A percentile compares a stretch with the other conserved stretches of the same genome.
These are phyloP conservation scores for Trypanosoma grayi DNA, from an alignment of 208 protist genomes.

Conservation along the genomic window DNA sequence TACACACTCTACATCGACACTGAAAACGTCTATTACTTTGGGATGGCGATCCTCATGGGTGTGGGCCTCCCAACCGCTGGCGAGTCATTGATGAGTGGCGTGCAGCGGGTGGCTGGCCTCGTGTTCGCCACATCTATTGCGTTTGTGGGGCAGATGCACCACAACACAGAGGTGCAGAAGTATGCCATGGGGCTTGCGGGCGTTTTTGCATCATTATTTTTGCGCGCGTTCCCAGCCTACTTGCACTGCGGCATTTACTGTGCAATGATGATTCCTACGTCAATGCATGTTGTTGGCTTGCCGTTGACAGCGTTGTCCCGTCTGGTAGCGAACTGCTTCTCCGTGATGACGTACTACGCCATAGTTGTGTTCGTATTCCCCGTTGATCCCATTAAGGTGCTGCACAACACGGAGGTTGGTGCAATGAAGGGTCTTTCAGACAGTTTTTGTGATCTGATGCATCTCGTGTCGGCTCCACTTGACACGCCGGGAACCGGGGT, in stretches of 20 bases:
- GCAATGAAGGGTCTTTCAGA: slow-evolving; percentile 28
- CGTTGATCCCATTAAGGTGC: slow-evolving; percentile 45
- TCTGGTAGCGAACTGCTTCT: slow-evolving; percentile 48
- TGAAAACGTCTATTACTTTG: slow-evolving; percentile 61
- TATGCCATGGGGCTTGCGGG: slow-evolving; percentile 30
- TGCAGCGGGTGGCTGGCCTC: slow-evolving; percentile 61
- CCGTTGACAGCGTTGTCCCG: slow-evolving; percentile 38
- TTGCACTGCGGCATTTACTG: slow-evolving; percentile 46
- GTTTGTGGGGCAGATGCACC: slow-evolving; percentile 40
- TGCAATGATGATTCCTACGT: slow-evolving; percentile 36
- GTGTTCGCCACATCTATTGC: slow-evolving; percentile 44
- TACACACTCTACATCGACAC: slow-evolving; percentile 43
- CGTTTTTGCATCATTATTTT: slow-evolving; percentile 41
- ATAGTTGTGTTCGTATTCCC: slow-evolving; percentile 74
- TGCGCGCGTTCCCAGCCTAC: slow-evolving; percentile 39
- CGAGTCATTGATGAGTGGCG: slow-evolving; percentile 50
- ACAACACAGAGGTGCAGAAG: slow-evolving; percentile 28
- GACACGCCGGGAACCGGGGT: slow-evolving; percentile 13
- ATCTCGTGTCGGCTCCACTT: slow-evolving; percentile 28
- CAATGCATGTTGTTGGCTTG: slow-evolving; percentile 27
- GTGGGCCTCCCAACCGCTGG: slow-evolving; percentile 51
- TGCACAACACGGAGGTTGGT: slow-evolving; percentile 38
- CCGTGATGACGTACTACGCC: slow-evolving; percentile 68
- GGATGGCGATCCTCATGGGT: slow-evolving; percentile 68
- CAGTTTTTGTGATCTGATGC: slow-evolving; percentile 36